phyloP scores from a whole-genome alignment of 2,329 filamentous ascomycete genomes.

The Penicillium italicum region DNA sequence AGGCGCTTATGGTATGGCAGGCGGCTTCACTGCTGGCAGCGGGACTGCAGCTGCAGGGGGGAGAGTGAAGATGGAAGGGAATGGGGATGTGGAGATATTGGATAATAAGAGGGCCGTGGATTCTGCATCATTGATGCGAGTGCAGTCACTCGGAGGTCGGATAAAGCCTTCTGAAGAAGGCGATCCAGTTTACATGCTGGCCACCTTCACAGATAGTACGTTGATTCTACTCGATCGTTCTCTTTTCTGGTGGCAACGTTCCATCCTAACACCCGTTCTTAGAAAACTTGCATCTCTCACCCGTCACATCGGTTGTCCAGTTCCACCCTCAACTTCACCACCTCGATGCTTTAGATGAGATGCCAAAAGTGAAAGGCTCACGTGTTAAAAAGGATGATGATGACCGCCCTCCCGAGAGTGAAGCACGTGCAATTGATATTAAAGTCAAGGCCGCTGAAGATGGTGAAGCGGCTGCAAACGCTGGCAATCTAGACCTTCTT shows the following conservation, averaged over 20 bases:
- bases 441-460: slow-evolving; percentile 74
- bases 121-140: slow-evolving; percentile 59
- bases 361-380: slow-evolving; percentile 41
- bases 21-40: slow-evolving; percentile 65
- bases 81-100: slow-evolving; percentile 32
- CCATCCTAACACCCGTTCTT: slow-evolving; percentile 9
- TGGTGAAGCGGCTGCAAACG: slow-evolving; percentile 60
- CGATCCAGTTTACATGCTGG: slow-evolving; percentile 78
- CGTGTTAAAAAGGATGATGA: slow-evolving; percentile 44
- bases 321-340: slow-evolving; percentile 91
- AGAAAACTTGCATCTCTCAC: slow-evolving; percentile 85
- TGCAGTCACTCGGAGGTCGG: slow-evolving; percentile 82
- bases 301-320: slow-evolving; percentile 76
- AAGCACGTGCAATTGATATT: slow-evolving; percentile 77
- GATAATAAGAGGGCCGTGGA: slow-evolving; percentile 28
- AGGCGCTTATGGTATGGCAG: slow-evolving; percentile 67
- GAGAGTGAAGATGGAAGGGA: slow-evolving; percentile 23
- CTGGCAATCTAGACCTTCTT: slow-evolving; percentile 72
- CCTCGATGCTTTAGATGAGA: slow-evolving; percentile 77
- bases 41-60: slow-evolving; percentile 31
- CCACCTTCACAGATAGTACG: slow-evolving; percentile 79
- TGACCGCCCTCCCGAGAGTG: slow-evolving; percentile 45
- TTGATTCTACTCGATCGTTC: slow-evolving; percentile 15
- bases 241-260: neutral
- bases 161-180: slow-evolving; percentile 66